Conservation (phyloP, 441 rosid genomes). For the Eruca vesicaria region DNA sequence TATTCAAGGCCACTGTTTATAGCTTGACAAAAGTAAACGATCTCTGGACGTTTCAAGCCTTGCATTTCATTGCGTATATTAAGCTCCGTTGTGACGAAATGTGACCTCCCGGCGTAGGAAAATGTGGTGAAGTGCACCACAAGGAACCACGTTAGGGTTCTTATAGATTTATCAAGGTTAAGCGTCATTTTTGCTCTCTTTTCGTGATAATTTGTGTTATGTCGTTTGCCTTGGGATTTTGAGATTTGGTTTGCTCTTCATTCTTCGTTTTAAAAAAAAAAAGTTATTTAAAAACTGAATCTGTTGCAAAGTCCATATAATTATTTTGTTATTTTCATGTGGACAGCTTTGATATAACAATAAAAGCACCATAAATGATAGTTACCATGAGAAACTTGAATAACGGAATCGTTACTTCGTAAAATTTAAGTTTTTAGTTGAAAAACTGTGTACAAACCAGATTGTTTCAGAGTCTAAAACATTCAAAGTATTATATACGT, state of each 20-base stretch:
- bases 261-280: conserved; percentile 6
- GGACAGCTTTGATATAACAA: neutral
- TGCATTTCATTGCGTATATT: conserved; percentile 26
- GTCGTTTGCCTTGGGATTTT: neutral
- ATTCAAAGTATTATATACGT: neutral
- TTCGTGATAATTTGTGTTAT: neutral
- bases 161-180: neutral
- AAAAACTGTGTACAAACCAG: neutral
- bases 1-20: conserved; percentile 22
- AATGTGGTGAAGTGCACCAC: conserved; percentile 1
- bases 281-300: conserved; percentile 16
- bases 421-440: neutral
- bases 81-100: neutral
- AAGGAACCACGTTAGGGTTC: conserved; percentile 27
- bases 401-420: neutral
- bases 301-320: neutral
- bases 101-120: conserved; percentile 5
- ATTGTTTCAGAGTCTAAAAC: neutral
- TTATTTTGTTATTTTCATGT: neutral
- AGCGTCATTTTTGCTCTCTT: neutral
- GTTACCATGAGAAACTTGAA: neutral
- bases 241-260: neutral
- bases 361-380: neutral
- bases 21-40: conserved; percentile 24
- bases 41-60: neutral